Evolutionary conservation across 805 yeast species (phyloP).

Genomic region (Wickerhamiella vanderwaltii): DNA sequence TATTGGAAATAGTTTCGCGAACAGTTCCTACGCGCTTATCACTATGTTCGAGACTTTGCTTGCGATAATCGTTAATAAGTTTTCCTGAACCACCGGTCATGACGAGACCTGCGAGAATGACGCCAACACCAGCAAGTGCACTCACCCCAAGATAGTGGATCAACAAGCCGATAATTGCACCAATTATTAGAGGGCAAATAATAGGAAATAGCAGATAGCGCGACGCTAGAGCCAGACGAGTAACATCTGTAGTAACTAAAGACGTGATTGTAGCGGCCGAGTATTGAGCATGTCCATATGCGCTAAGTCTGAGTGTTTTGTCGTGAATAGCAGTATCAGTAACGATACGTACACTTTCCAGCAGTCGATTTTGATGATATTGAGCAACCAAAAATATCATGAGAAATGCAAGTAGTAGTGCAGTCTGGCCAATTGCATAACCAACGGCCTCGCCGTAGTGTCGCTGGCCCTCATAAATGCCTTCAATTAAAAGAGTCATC

Average conservation of each 20-base stretch:
- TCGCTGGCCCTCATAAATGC: constrained; percentile 12
- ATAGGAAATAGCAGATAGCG: constrained; percentile 20
- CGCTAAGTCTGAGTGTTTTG: constrained; percentile 53
- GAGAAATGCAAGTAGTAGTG: neutral
- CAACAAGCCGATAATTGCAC: constrained; percentile 48
- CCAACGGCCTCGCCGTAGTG: constrained; percentile 48
- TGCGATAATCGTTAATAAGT: constrained; percentile 43
- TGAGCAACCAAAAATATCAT: neutral
- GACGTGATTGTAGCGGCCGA: constrained; percentile 66
- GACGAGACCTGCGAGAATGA: constrained; percentile 30
- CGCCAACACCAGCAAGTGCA: constrained; percentile 57
- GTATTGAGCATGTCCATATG: constrained; percentile 43
- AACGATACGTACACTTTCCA: constrained; percentile 52
- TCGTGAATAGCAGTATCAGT: constrained; percentile 57
- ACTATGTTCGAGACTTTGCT: constrained; percentile 46
- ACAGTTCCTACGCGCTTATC: constrained; percentile 65
- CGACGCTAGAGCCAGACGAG: constrained; percentile 53
- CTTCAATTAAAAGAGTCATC: constrained; percentile 10
- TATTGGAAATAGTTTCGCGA: constrained; percentile 64
- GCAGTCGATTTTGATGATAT: neutral
- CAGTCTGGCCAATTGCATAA: constrained; percentile 51
- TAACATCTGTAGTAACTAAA: constrained; percentile 66
- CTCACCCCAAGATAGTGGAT: constrained; percentile 59
- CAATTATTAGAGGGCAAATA: constrained; percentile 17
- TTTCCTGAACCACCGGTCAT: constrained; percentile 38